Conservation (phyloP, 371 early-diverging fungal genomes). For the Choanephora cucurbitarum region DNA sequence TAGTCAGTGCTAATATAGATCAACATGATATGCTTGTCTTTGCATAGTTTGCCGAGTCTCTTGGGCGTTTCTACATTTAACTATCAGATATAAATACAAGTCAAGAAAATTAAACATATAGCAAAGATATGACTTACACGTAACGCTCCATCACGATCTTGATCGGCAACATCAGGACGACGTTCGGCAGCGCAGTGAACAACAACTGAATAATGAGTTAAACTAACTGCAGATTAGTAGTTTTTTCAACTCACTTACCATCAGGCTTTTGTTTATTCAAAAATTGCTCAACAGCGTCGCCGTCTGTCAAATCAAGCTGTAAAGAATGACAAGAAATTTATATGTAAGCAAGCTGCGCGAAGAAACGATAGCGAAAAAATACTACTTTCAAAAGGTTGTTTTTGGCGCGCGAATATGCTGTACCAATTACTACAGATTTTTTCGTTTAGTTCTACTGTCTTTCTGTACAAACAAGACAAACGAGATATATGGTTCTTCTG, state of each 20-base stretch:
- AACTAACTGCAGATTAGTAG: background rate
- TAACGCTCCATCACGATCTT: constrained; percentile 56
- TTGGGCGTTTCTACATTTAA: constrained; percentile 73
- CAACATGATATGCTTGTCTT: constrained; percentile 52
- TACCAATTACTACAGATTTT: constrained; percentile 61
- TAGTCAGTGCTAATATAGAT: constrained; percentile 92
- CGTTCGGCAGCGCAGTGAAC: constrained; percentile 90
- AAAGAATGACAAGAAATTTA: background rate
- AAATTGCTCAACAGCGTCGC: constrained; percentile 52
- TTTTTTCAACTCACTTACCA: constrained; percentile 32
- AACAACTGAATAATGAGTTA: constrained; percentile 39
- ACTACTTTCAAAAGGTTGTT: constrained; percentile 59
- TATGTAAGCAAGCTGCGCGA: too few species aligned
- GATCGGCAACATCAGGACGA: constrained; percentile 82
- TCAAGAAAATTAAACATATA: background rate
- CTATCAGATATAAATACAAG: constrained; percentile 15
- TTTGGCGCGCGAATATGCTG: constrained; percentile 67
- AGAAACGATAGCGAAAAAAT: background rate
- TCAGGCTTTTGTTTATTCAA: constrained; percentile 61
- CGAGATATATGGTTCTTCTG: background rate
- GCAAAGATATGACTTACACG: constrained; percentile 35
- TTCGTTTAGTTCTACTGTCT: background rate
- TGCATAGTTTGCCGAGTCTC: constrained; percentile 56
- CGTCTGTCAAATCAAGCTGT: constrained; percentile 72
- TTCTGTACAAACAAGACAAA: background rate